A percentile compares a stretch with the other conserved stretches of the same genome.
phyloP scores from a whole-genome alignment of 177 flowering plant species.

The Vitis hybrid region DNA sequence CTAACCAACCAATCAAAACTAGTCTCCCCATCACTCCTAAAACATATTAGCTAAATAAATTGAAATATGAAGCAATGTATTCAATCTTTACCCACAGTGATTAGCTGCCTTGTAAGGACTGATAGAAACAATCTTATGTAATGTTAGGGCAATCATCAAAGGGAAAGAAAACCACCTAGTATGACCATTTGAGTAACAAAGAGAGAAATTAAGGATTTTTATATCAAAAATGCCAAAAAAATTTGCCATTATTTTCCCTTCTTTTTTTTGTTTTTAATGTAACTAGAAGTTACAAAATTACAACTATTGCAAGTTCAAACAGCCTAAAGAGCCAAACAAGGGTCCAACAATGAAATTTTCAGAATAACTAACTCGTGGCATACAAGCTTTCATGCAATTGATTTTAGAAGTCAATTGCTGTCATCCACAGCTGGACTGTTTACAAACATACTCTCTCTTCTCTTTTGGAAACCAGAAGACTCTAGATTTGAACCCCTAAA shows the following conservation, averaged over 20 bases:
- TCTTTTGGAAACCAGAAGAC: constrained; percentile 51
- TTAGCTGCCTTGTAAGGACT: too few relatives aligned
- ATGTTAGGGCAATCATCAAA: too few relatives aligned
- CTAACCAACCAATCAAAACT: too few relatives aligned
- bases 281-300: constrained; percentile 16
- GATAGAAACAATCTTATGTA: too few relatives aligned
- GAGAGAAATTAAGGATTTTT: too few relatives aligned
- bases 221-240: too few relatives aligned
- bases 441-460: constrained; percentile 62
- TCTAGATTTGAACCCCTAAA: constrained; percentile 66
- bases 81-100: too few relatives aligned
- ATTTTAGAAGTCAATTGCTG: constrained; percentile 29
- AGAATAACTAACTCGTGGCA: neutral
- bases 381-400: constrained; percentile 8
- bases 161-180: too few relatives aligned
- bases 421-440: constrained; percentile 65
- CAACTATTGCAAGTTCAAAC: constrained; percentile 10
- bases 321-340: constrained; percentile 9
- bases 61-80: too few relatives aligned
- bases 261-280: neutral
- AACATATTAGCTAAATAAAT: too few relatives aligned
- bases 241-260: neutral
- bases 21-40: too few relatives aligned
- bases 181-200: too few relatives aligned
- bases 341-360: constrained; percentile 11